A percentile compares a stretch with the other conserved stretches of the same genome.
phyloP scores from a whole-genome alignment of 2,329 filamentous ascomycete species.

The Domatiomyces globalis region DNA sequence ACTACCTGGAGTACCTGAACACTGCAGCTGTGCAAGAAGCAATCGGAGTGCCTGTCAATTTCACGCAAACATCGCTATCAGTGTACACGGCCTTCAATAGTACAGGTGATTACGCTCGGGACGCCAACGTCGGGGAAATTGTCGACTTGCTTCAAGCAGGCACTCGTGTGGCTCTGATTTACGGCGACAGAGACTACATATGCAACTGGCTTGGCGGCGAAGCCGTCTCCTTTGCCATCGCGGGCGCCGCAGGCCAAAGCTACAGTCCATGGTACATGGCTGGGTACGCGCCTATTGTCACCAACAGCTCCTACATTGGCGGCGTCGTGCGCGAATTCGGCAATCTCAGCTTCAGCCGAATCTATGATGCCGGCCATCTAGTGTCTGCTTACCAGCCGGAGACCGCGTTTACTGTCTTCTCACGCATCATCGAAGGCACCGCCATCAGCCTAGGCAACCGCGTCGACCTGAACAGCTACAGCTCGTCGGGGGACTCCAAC shows the following conservation, averaged over 20 bases:
- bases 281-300: slow-evolving; percentile 36
- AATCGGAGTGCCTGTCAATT: slow-evolving; percentile 39
- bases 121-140: slow-evolving; percentile 20
- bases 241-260: slow-evolving; percentile 17
- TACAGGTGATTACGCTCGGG: slow-evolving; percentile 18
- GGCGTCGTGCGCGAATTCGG: slow-evolving; percentile 29
- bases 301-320: slow-evolving; percentile 36
- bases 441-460: slow-evolving; percentile 37
- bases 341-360: slow-evolving; percentile 33
- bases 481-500: slow-evolving; percentile 43
- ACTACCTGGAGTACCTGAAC: slow-evolving; percentile 47
- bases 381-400: slow-evolving; percentile 39
- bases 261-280: slow-evolving; percentile 22
- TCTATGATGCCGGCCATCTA: slow-evolving; percentile 41
- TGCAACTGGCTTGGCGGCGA: slow-evolving; percentile 34
- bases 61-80: slow-evolving; percentile 23
- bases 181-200: slow-evolving; percentile 24
- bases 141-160: slow-evolving; percentile 23
- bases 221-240: slow-evolving; percentile 32
- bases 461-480: slow-evolving; percentile 39
- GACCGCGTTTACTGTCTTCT: slow-evolving; percentile 40
- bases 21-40: slow-evolving; percentile 39
- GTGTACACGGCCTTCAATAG: slow-evolving; percentile 20
- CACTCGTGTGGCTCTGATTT: slow-evolving; percentile 33
- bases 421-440: slow-evolving; percentile 36